Conservation (phyloP, 805 yeast genomes). For the Wickerhamomyces kurtzmanii region DNA sequence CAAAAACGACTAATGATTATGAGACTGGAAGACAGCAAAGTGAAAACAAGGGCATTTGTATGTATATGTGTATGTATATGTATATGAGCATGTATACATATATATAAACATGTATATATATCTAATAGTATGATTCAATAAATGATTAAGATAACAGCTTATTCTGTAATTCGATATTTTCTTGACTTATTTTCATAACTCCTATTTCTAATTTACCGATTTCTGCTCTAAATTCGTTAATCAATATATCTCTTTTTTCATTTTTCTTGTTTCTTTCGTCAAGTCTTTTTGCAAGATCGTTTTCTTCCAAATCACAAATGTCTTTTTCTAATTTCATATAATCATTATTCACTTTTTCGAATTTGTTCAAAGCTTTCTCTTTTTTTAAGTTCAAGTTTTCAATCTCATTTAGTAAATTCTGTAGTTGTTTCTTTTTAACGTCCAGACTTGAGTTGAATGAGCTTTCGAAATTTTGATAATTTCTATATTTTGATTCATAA, state of each 20-base stretch:
- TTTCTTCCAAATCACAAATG: constrained; percentile 5
- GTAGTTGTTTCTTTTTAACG: constrained; percentile 12
- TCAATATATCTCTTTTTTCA: constrained; percentile 10
- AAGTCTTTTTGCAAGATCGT: constrained; percentile 8
- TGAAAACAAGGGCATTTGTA: too few species aligned
- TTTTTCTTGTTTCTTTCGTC: constrained; percentile 10
- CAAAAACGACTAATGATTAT: neutral
- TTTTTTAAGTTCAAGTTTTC: constrained; percentile 19
- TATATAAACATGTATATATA: too few species aligned
- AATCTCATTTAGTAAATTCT: constrained; percentile 18
- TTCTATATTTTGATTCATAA: constrained; percentile 25
- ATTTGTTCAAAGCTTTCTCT: constrained; percentile 21
- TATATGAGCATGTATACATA: too few species aligned
- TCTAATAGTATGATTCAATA: too few species aligned
- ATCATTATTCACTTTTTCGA: constrained; percentile 17
- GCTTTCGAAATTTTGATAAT: constrained; percentile 19
- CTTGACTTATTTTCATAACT: constrained; percentile 4
- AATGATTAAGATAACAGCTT: too few species aligned
- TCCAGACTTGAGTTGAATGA: constrained; percentile 16
- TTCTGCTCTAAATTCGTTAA: constrained; percentile 16
- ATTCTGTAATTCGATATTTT: too few species aligned
- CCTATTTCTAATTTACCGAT: constrained; percentile 12
- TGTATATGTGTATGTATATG: too few species aligned
- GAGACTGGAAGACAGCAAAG: too few species aligned
- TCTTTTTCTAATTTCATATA: constrained; percentile 6